Conservation (phyloP, 2,329 filamentous ascomycete genomes). For the Macrophomina phaseolina region DNA sequence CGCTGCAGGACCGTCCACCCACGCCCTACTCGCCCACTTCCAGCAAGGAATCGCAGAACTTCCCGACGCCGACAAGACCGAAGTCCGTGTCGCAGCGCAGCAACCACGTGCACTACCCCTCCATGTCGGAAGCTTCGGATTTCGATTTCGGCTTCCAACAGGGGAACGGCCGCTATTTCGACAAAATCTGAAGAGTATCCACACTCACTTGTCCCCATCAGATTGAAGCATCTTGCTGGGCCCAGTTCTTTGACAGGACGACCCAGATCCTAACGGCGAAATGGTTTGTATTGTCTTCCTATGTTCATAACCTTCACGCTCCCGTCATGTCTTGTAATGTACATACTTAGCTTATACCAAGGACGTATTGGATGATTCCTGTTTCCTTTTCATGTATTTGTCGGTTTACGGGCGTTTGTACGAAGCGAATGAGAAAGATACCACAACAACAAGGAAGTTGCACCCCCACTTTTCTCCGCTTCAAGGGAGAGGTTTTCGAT, state of each 20-base stretch:
- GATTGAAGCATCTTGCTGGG: conserved; percentile 6
- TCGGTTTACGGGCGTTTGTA: conserved; percentile 21
- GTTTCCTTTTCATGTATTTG: background rate
- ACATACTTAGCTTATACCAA: conserved; percentile 26
- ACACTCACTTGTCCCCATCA: background rate
- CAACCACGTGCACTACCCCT: conserved; percentile 42
- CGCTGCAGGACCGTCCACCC: conserved; percentile 46
- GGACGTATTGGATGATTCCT: conserved; percentile 15
- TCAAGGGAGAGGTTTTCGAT: conserved; percentile 4
- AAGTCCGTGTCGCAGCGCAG: conserved; percentile 16
- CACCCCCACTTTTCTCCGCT: background rate
- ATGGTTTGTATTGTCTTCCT: conserved; percentile 10
- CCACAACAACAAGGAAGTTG: conserved; percentile 22
- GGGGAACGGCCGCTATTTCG: background rate
- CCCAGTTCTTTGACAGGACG: conserved; percentile 11
- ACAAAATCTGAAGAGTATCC: conserved; percentile 21
- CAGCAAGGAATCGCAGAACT: conserved; percentile 29
- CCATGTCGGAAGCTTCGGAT: conserved; percentile 45
- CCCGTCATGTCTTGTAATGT: conserved; percentile 26
- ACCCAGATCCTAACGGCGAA: conserved; percentile 2
- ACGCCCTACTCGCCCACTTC: conserved; percentile 47
- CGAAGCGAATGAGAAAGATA: conserved; percentile 25
- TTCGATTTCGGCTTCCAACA: conserved; percentile 38
- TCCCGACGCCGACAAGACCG: conserved; percentile 7
- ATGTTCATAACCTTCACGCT: conserved; percentile 5